Evolutionary conservation across 2,329 filamentous ascomycete species (phyloP).

Genomic region (Aschersonia sp.): DNA sequence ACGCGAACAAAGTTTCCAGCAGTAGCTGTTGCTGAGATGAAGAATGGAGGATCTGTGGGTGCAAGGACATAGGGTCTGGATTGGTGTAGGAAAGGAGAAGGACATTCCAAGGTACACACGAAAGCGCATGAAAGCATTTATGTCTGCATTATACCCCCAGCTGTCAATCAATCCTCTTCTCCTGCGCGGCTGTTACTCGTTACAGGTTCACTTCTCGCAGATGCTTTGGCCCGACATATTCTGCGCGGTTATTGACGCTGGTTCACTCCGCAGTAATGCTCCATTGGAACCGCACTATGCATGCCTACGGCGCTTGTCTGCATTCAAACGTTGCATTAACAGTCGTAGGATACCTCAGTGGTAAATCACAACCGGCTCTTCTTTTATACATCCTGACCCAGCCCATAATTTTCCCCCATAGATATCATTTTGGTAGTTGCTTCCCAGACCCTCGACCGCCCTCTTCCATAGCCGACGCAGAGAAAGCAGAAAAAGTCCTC

Average conservation of each 20-base stretch:
- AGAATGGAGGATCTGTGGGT: not conserved
- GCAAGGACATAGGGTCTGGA: not conserved
- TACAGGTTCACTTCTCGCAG: too few species aligned
- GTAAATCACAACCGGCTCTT: not conserved
- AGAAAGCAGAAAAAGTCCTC: too few species aligned
- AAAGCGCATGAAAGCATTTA: not conserved
- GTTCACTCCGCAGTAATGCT: too few species aligned
- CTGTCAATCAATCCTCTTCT: not conserved
- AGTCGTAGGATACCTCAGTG: not conserved
- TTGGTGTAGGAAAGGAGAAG: not conserved
- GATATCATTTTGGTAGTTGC: not conserved
- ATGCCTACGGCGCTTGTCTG: too few species aligned
- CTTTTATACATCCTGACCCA: constrained; percentile 2
- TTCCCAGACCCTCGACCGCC: too few species aligned
- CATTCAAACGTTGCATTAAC: too few species aligned
- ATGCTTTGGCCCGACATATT: too few species aligned
- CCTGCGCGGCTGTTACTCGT: constrained; percentile 3
- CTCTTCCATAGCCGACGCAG: too few species aligned
- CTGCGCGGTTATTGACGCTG: too few species aligned
- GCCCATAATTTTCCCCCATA: not conserved
- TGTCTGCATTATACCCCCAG: constrained; percentile 3
- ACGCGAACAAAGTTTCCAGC: constrained; percentile 21
- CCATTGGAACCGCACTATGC: too few species aligned
- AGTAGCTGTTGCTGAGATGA: constrained; percentile 34
- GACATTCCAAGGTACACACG: not conserved